Conservation (phyloP, 2,329 filamentous ascomycete species). For the Daldinia eschscholtzii region DNA sequence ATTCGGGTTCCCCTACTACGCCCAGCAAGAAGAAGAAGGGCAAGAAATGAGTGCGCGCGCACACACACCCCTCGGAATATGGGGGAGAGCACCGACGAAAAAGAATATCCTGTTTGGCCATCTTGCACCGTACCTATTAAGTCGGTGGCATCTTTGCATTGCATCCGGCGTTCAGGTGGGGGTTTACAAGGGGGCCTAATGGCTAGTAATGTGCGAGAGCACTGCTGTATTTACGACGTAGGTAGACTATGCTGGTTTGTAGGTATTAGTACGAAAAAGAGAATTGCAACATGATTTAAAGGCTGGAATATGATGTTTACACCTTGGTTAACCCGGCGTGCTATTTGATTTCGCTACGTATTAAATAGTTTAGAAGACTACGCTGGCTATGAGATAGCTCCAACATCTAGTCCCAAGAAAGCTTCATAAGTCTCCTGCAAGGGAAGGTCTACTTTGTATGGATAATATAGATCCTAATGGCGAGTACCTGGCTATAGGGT, state of each 20-base stretch:
- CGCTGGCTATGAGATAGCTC: not conserved
- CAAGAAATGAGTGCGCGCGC: conserved; percentile 64
- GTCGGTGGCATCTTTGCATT: conserved; percentile 40
- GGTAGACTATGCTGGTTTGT: conserved; percentile 22
- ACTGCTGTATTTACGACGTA: conserved; percentile 18
- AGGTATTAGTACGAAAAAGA: conserved; percentile 15
- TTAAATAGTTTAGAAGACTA: not conserved
- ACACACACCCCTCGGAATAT: no score
- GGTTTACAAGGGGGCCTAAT: conserved; percentile 12
- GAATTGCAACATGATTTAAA: conserved; percentile 22
- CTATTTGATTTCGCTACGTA: not conserved
- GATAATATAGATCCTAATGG: not conserved
- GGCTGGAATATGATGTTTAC: not conserved
- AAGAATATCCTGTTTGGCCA: conserved; percentile 23
- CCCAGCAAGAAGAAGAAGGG: conserved; percentile 70
- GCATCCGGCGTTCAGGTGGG: conserved; percentile 49
- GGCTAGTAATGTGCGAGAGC: conserved; percentile 15
- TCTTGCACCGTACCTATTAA: conserved; percentile 22
- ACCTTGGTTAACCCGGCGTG: not conserved
- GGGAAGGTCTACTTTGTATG: not conserved
- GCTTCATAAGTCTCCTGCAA: not conserved
- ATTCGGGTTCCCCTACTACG: conserved; percentile 60
- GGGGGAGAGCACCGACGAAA: conserved; percentile 1
- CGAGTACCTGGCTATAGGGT: no score
- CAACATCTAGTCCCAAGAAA: not conserved